Base-by-base conservation (phyloP, 192 early-diverging fungal species). In the Coemansia sp. region DNA sequence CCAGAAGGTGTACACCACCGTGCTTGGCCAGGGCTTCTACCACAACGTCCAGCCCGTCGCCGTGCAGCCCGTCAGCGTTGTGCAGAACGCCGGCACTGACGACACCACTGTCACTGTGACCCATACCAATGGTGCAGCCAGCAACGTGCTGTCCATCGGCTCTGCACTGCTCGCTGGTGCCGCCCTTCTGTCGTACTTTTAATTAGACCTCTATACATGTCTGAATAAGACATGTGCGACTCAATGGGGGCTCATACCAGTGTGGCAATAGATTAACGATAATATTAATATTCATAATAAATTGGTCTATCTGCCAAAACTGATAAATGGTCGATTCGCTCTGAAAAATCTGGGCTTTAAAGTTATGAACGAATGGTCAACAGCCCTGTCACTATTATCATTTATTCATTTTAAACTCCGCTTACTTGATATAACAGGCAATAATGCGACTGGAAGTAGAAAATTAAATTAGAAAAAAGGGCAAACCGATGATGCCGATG, bases 51-150 rank as follows among this genome's bases (percentile, higher is more conserved):
- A 68, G 60, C 67, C 67, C 18, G 67, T 62, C 16, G 60, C 54
- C 23, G 67, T 51, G 16, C 65, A 67, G 61, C 64, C 63, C n/a
- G 69, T 64, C 10, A 65, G 35, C 28, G 65, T 80, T 23, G 68
- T 80, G 16, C 71, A 74, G 62, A 74, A 74, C 52, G 74, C 74
- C 0, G 77, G 61, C 8, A 20, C 30, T 9, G 64, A 48, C 1
- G 71, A 79, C 52, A 60, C 67, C 61, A 74, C 72, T 24, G 71
- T 73, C 34, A 80, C 77, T 18, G 58, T 62, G 32, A 80, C 77
- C 30, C 51, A 57, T 11, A 71, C 60, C 27, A 71, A 61, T 56
- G 77, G 77, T 13, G 77, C 77, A 1, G 42, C 39, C 16, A 68
- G 62, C 77, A 80, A 63, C 39, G 57, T 58, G 11, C 57, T 58